These are phyloP conservation scores for Aspergillus fructus DNA, from an alignment of 2,329 filamentous ascomycete species.

Conservation along the genomic window DNA sequence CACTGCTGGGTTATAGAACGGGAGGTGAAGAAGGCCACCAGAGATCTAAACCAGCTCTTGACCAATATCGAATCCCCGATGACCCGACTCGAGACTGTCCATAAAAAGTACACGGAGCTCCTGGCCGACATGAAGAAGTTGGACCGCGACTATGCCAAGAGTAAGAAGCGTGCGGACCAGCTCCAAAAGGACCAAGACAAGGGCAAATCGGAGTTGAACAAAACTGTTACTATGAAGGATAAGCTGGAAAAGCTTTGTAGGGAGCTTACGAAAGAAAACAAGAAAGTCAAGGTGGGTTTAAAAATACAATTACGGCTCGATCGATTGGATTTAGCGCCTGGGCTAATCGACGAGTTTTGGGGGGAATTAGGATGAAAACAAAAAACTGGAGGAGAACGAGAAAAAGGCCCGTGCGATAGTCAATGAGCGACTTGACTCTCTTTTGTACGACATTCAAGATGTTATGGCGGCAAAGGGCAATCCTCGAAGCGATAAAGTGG, in stretches of 20 bases:
- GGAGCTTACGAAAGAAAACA: slow-evolving; percentile 94
- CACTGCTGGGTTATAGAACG: slow-evolving; percentile 62
- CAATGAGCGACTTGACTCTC: slow-evolving; percentile 77
- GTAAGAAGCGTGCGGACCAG: slow-evolving; percentile 91
- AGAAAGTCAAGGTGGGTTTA: slow-evolving; percentile 82
- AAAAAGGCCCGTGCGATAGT: slow-evolving; percentile 78
- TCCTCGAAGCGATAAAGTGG: slow-evolving; percentile 74
- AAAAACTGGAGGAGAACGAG: slow-evolving; percentile 82
- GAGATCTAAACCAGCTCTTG: slow-evolving; percentile 83
- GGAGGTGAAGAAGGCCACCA: slow-evolving; percentile 89
- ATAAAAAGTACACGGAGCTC: slow-evolving; percentile 87
- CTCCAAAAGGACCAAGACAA: slow-evolving; percentile 96
- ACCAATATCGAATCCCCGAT: slow-evolving; percentile 85
- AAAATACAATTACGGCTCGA: background rate
- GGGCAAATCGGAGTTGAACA: slow-evolving; percentile 81
- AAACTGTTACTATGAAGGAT: slow-evolving; percentile 87
- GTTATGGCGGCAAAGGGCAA: slow-evolving; percentile 85
- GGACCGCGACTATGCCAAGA: slow-evolving; percentile 90
- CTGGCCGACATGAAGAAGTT: slow-evolving; percentile 93
- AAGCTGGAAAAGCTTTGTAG: slow-evolving; percentile 95
- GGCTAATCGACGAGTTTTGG: slow-evolving; percentile 10
- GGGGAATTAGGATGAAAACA: slow-evolving; percentile 75
- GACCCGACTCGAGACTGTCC: slow-evolving; percentile 85
- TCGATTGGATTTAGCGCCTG: background rate
- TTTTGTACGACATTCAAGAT: slow-evolving; percentile 82